Evolutionary conservation across 305 asterid species (phyloP).

Genomic region (Fraxinus ornus): DNA sequence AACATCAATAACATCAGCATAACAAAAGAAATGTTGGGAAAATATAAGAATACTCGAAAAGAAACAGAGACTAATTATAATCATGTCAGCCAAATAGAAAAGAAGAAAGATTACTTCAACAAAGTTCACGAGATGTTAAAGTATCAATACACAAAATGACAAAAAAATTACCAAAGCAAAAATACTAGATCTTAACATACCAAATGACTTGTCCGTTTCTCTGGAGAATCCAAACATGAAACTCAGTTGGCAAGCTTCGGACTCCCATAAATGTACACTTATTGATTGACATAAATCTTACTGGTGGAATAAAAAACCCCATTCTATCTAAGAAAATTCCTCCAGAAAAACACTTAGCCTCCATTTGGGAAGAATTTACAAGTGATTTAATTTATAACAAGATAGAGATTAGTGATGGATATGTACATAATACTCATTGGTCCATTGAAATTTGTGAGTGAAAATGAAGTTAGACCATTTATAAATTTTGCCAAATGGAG

Average conservation of each 20-base stretch:
- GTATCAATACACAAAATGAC: neutral
- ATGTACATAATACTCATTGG: neutral
- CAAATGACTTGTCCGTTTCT: slow-evolving; percentile 5
- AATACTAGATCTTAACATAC: neutral
- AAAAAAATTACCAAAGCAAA: neutral
- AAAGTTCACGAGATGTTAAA: neutral
- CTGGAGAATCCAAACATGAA: neutral
- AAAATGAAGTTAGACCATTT: neutral
- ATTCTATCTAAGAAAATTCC: neutral
- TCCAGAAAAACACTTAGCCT: neutral
- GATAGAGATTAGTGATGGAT: neutral
- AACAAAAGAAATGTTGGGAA: neutral
- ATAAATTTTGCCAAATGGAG: neutral
- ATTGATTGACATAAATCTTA: slow-evolving; percentile 3
- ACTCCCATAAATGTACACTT: slow-evolving; percentile 5
- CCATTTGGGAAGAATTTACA: neutral
- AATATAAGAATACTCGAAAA: neutral
- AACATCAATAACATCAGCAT: neutral
- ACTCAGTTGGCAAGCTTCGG: slow-evolving; percentile 12
- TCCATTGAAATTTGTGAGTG: neutral
- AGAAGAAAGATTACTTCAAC: neutral
- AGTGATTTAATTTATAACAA: no score
- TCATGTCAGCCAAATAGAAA: no score
- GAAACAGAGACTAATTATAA: neutral
- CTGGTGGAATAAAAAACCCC: neutral